Evolutionary conservation across 352 stramenopile genomes (phyloP).

Genomic region (Paralagenidium karlingii): DNA sequence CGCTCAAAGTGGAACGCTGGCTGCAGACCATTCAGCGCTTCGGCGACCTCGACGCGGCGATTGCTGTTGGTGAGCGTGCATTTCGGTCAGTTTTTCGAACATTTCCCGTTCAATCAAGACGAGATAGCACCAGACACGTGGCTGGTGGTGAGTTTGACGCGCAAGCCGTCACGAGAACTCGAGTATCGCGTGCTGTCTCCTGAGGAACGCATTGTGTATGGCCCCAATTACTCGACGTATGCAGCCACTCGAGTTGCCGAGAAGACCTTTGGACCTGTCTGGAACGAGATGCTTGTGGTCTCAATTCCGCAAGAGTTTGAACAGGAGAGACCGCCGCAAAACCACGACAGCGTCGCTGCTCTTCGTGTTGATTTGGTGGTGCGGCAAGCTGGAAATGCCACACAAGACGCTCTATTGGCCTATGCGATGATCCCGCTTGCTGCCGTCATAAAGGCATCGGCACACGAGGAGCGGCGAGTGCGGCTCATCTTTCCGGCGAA

Average conservation of each 20-base stretch:
- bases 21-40: too few species aligned
- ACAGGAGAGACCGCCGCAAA: constrained; percentile 12
- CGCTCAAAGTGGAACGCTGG: too few species aligned
- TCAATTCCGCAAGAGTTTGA: constrained; percentile 31
- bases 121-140: neutral
- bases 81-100: neutral
- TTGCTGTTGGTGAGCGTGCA: constrained; percentile 10
- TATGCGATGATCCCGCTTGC: too few species aligned
- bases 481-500: too few species aligned
- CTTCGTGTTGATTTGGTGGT: constrained; percentile 12
- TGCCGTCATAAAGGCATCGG: too few species aligned
- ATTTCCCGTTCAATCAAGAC: too few species aligned
- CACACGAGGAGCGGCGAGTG: too few species aligned
- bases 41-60: too few species aligned
- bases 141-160: constrained; percentile 1
- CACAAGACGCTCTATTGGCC: too few species aligned
- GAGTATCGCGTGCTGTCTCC: constrained; percentile 1
- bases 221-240: constrained; percentile 41
- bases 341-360: neutral
- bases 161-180: constrained; percentile 2
- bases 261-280: constrained; percentile 14
- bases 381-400: constrained; percentile 1
- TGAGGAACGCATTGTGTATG: constrained; percentile 29
- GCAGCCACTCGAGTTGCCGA: constrained; percentile 45
- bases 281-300: constrained; percentile 60